A percentile compares a stretch with the other conserved stretches of the same genome.
phyloP scores from a whole-genome alignment of 2,329 filamentous ascomycete genomes.

The Beauveria sp. region DNA sequence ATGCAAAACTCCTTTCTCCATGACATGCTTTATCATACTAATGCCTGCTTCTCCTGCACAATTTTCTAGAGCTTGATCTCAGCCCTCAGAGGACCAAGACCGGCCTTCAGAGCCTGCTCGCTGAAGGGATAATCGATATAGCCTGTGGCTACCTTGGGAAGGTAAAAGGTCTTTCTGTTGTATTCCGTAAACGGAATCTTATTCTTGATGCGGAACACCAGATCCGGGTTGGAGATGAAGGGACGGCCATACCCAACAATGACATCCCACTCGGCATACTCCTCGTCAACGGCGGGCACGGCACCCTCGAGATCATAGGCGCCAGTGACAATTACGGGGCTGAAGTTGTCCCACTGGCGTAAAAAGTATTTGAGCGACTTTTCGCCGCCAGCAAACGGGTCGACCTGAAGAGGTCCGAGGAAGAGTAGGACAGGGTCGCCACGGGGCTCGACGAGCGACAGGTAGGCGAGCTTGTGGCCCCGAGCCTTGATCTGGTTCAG shows the following conservation, averaged over 20 bases:
- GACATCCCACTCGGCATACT: conserved; percentile 22
- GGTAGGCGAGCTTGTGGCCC: conserved; percentile 21
- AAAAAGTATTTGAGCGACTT: conserved; percentile 23
- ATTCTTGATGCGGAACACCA: conserved; percentile 21
- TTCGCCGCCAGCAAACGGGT: conserved; percentile 24
- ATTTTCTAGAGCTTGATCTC: not conserved
- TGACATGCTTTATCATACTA: not conserved
- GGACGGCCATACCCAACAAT: conserved; percentile 22
- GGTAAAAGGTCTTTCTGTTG: conserved; percentile 20
- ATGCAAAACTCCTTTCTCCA: not conserved
- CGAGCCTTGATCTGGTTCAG: conserved; percentile 20
- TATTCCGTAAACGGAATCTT: conserved; percentile 18
- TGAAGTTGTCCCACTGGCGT: conserved; percentile 22
- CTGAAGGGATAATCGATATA: conserved; percentile 8
- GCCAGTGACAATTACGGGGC: conserved; percentile 22
- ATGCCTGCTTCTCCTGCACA: not conserved
- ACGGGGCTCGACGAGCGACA: conserved; percentile 22
- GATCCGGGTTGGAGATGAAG: conserved; percentile 23
- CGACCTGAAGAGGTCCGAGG: not conserved
- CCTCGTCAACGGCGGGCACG: conserved; percentile 15
- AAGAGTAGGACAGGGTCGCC: conserved; percentile 17
- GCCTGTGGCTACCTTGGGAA: not conserved
- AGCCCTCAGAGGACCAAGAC: not conserved
- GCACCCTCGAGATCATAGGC: conserved; percentile 18
- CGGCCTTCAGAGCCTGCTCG: conserved; percentile 3